A percentile compares a stretch with the other conserved stretches of the same genome.
phyloP scores from a whole-genome alignment of 2,329 filamentous ascomycete genomes.

The Scedosporium aurantiacum region DNA sequence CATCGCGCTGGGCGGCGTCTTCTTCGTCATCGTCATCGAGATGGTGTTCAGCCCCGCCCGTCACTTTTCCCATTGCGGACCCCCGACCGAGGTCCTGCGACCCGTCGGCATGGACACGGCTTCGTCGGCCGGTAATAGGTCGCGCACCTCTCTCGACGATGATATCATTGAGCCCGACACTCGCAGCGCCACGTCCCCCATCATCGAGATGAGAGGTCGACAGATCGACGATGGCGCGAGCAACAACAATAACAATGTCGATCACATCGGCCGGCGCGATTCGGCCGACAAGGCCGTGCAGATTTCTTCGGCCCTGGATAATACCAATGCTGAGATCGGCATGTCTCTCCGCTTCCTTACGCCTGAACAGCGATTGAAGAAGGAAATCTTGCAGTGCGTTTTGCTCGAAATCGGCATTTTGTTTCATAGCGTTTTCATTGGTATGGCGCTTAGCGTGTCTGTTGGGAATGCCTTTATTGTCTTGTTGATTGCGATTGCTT shows the following conservation, averaged over 20 bases:
- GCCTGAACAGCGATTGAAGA: constrained; percentile 46
- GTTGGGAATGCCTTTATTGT: constrained; percentile 67
- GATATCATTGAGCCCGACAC: background rate
- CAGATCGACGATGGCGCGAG: too few species aligned
- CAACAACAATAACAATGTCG: too few species aligned
- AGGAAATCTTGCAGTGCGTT: constrained; percentile 63
- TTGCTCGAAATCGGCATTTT: constrained; percentile 62
- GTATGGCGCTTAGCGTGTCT: constrained; percentile 71
- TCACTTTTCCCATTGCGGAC: constrained; percentile 12
- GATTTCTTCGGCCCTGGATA: background rate
- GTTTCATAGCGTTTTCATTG: constrained; percentile 72
- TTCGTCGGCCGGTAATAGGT: background rate
- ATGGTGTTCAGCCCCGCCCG: constrained; percentile 46
- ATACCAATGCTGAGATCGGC: background rate
- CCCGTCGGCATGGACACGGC: background rate
- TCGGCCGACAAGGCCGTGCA: background rate
- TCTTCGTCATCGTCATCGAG: constrained; percentile 72
- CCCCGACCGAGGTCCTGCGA: background rate
- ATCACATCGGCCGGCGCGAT: too few species aligned
- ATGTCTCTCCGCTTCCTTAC: constrained; percentile 16
- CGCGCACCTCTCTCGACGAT: background rate
- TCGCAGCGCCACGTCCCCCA: background rate
- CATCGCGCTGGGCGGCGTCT: constrained; percentile 66
- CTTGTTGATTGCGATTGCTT: constrained; percentile 67
- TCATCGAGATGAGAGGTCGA: background rate